Conservation (phyloP, 2,329 filamentous ascomycete species). For the Malbranchea cinnamomea region DNA sequence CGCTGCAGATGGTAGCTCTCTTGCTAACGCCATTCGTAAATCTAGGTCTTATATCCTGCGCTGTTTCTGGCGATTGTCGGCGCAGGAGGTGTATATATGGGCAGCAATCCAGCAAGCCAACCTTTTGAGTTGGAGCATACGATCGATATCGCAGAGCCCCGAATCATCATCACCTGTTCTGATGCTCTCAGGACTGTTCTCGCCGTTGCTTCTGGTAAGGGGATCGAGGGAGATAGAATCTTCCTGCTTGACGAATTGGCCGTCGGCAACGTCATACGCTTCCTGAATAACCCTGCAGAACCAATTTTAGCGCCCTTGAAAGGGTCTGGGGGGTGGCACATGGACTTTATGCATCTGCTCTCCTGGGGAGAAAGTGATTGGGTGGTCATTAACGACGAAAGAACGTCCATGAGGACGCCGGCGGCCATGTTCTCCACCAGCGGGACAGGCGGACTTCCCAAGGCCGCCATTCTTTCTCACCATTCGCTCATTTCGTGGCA, state of each 20-base stretch:
- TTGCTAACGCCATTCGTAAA: neutral
- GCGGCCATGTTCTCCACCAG: constrained; percentile 38
- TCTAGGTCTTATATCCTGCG: constrained; percentile 34
- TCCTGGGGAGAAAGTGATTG: constrained; percentile 30
- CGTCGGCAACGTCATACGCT: constrained; percentile 17
- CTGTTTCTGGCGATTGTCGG: constrained; percentile 36
- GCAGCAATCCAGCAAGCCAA: constrained; percentile 36
- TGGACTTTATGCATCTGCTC: constrained; percentile 26
- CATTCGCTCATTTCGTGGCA: constrained; percentile 41
- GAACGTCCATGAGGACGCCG: constrained; percentile 27
- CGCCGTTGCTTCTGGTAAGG: constrained; percentile 16
- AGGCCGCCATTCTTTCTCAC: constrained; percentile 43
- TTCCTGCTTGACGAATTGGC: constrained; percentile 13
- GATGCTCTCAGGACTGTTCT: constrained; percentile 26
- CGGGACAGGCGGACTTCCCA: constrained; percentile 46
- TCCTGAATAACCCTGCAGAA: constrained; percentile 15
- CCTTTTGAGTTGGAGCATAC: constrained; percentile 34
- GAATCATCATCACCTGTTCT: constrained; percentile 34
- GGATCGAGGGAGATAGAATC: constrained; percentile 13
- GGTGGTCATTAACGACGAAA: constrained; percentile 28
- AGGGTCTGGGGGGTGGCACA: constrained; percentile 7
- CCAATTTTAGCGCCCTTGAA: constrained; percentile 6
- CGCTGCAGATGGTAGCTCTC: neutral
- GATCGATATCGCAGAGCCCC: constrained; percentile 28
- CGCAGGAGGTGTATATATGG: constrained; percentile 32